These are phyloP conservation scores for Calvatia gigantea DNA, from an alignment of 768 basidiomycete species.

Conservation along the genomic window DNA sequence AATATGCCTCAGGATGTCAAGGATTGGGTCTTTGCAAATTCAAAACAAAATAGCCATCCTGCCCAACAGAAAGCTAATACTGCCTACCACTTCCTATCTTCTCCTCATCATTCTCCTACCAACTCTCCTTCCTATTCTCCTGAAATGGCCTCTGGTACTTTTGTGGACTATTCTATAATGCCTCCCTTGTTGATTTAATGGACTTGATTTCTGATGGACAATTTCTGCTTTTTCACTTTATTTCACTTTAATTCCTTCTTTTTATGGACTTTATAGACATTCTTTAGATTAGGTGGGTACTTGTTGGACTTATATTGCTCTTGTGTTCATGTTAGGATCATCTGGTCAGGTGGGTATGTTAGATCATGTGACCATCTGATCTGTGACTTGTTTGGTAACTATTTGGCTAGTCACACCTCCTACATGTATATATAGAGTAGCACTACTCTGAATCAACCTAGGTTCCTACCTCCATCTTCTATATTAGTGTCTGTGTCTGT, in stretches of 20 bases:
- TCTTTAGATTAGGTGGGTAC: not conserved
- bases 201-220: no score
- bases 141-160: not conserved
- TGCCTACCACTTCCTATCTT: not conserved
- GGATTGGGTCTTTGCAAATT: slow-evolving; percentile 11
- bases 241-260: not conserved
- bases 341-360: not conserved
- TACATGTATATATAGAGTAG: not conserved
- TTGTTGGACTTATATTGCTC: not conserved
- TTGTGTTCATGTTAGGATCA: not conserved
- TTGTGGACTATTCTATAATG: not conserved
- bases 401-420: not conserved
- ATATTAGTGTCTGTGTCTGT: not conserved
- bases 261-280: not conserved
- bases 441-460: not conserved
- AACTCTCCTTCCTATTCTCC: not conserved
- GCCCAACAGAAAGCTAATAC: not conserved
- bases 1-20: slow-evolving; percentile 16
- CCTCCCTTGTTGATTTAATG: not conserved
- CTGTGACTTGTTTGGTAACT: not conserved
- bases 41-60: not conserved
- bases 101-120: not conserved
- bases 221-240: not conserved
- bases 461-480: not conserved
- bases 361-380: no score